A percentile compares a stretch with the other conserved stretches of the same genome.
Conservation (phyloP, 129 eudicot genomes). For the Centaurea solstitialis region DNA sequence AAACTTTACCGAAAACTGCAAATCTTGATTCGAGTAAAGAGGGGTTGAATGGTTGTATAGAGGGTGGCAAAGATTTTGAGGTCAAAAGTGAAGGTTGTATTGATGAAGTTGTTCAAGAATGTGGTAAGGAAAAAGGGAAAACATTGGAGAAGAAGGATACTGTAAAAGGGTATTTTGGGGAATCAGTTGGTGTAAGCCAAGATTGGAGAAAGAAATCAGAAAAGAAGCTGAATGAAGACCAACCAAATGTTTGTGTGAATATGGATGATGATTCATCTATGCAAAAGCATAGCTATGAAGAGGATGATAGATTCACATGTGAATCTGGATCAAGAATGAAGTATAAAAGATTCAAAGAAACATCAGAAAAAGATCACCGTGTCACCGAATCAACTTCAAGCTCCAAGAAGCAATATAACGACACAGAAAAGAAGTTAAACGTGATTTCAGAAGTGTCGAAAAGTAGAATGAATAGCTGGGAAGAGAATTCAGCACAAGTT, state of each 20-base stretch:
- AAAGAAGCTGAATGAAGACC: slow-evolving; percentile 58
- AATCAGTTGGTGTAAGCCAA: slow-evolving; percentile 32
- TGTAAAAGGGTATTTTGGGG: slow-evolving; percentile 28
- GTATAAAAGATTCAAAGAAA: slow-evolving; percentile 41
- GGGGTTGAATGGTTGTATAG: slow-evolving; percentile 55
- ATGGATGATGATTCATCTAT: slow-evolving; percentile 23
- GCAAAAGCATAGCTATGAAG: slow-evolving; percentile 26
- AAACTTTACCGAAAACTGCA: slow-evolving; percentile 26
- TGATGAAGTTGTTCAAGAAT: slow-evolving; percentile 24
- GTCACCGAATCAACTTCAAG: slow-evolving; percentile 31
- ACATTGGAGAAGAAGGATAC: slow-evolving; percentile 28
- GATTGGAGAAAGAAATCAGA: slow-evolving; percentile 78
- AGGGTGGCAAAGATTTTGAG: slow-evolving; percentile 43
- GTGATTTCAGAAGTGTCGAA: slow-evolving; percentile 28
- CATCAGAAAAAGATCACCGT: slow-evolving; percentile 14
- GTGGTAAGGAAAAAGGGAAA: slow-evolving; percentile 27
- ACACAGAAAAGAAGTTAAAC: slow-evolving; percentile 33
- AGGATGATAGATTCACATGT: slow-evolving; percentile 18
- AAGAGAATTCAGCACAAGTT: slow-evolving; percentile 33
- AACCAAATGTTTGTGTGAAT: slow-evolving; percentile 27
- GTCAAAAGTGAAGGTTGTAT: slow-evolving; percentile 32
- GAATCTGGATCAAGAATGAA: slow-evolving; percentile 42
- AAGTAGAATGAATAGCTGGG: slow-evolving; percentile 40
- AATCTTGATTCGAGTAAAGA: slow-evolving; percentile 43
- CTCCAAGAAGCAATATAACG: slow-evolving; percentile 25